A percentile compares a stretch with the other conserved stretches of the same genome.
These are phyloP conservation scores for Mycena albidolilacea DNA, from an alignment of 768 basidiomycete species.

Conservation along the genomic window DNA sequence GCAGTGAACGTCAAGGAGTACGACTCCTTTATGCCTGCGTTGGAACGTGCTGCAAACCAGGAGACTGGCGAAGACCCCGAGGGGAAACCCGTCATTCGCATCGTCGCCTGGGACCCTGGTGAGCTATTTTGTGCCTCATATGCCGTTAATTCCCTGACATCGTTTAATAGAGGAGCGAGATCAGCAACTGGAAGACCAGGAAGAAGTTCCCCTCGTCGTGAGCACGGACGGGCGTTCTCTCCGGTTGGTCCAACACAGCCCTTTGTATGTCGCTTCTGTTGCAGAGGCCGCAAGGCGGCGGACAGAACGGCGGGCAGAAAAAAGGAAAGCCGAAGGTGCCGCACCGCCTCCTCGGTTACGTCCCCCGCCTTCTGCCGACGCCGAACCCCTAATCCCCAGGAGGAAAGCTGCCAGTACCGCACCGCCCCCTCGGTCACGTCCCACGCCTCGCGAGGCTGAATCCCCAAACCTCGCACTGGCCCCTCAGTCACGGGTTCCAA, in stretches of 20 bases:
- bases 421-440: background rate
- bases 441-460: background rate
- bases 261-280: background rate
- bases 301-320: background rate
- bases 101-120: conserved; percentile 4
- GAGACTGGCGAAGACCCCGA: background rate
- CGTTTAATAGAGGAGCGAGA: conserved; percentile 1
- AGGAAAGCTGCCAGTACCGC: background rate
- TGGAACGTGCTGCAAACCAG: background rate
- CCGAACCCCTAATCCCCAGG: background rate
- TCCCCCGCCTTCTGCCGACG: no score
- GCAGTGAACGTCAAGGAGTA: background rate
- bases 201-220: background rate
- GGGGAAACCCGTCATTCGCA: conserved; percentile 2
- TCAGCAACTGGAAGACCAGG: conserved; percentile 5
- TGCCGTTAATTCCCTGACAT: background rate
- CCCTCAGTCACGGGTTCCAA: no score
- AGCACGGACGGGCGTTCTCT: conserved; percentile 4
- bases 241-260: background rate
- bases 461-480: no score
- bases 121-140: background rate
- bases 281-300: background rate
- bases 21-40: conserved; percentile 8
- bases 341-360: no score
- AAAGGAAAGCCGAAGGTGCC: background rate